Evolutionary conservation across 192 early-diverging fungal species (phyloP), one percentile per base, ranked within the genome.

Genomic region (Rhizophagus clarus): DNA sequence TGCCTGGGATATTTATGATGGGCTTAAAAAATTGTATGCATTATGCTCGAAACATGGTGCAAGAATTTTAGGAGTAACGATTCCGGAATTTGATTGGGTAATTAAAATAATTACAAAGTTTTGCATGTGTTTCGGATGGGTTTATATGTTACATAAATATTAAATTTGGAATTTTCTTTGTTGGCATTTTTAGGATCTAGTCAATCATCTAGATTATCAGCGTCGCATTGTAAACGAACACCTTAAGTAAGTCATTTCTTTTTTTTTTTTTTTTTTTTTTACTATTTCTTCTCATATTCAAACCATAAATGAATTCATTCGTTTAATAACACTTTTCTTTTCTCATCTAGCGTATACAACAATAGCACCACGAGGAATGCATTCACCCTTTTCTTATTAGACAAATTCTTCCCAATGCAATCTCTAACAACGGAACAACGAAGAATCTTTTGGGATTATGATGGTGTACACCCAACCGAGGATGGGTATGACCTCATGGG

Each of bases 11-110:
- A 78, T 78, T 26, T 78, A 67, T 66, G 76, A 78, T 31, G 62
- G 63, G 10, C 28, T 78, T 9, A 78, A 78, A 29, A 78, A 78
- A 51, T 68, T 78, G 22, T 77, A 77, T 15, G 28, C 75, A 4
- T 28, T 77, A 45, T 64, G 75, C 64, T 77, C 75, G 3, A 77
- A 77, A 66, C 75, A 77, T 26, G 75, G 75, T 45, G 75, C 75
- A 15, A 20, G 75, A 40, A 42, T 77, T 42, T 77, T 77, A 20
- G 75, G 75, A 64, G 32, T 77, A 64, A 77, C 75, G 1, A 66
- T 77, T 29, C 75, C 75, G 4, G 75, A 77, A 63, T 77, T 77
- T 42, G 75, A 77, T 42, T 77, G 60, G 75, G 75, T 77, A 66
- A 77, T 34, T 37, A 8, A 7, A n/a, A 20, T 22, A 3, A 40